Evolutionary conservation across 352 stramenopile species (phyloP), one percentile per base, ranked within the genome.

Genomic region (Globisporangium ultimum): DNA sequence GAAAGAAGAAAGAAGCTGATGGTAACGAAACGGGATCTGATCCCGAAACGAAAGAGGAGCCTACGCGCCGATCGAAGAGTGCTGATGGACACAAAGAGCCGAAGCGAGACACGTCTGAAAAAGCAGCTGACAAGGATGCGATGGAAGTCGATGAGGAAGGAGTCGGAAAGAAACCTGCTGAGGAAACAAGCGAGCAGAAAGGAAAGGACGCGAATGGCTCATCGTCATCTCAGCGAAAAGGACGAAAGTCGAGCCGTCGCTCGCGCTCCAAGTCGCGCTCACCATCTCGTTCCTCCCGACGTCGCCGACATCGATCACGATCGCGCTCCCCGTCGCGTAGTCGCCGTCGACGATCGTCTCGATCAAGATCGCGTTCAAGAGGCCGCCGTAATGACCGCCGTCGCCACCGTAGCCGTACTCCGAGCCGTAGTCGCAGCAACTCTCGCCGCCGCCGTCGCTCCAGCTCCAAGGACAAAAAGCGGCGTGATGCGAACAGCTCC

Each of bases 261-360:
- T 89, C 80, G 20, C 61, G 68, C 0, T 89, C 80, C 2, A 64
- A 65, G 12, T 92, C 85, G 21, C 69, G 63, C 2, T 89, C 81
- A 41, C 69, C 74, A 22, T 78, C 78, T 7, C 68, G 74, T 10
- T 88, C 84, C n/a, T 82, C 75, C 5, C 61, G 72, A 41, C 76
- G 65, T 48, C 72, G 75, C 38, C 74, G 76, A 18, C 80, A 71
- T 43, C 75, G 76, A 11, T 88, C 78, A 36, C 68, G 74, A 20
- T 89, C 78, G 2, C 78, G 66, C 6, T 89, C 80, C 15, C 53
- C 67, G 12, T 77, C 70, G 1, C 77, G 72, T 36, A 70, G 76
- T 24, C 66, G 69, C n/a, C 74, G 78, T 54, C 63, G 68, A 59
- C 61, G 53, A 34, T 57, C 61, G 2, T 81, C 73, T 0, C 66